These are phyloP conservation scores for Myrmaecium sp. DNA, from an alignment of 2,329 filamentous ascomycete species.

Conservation along the genomic window DNA sequence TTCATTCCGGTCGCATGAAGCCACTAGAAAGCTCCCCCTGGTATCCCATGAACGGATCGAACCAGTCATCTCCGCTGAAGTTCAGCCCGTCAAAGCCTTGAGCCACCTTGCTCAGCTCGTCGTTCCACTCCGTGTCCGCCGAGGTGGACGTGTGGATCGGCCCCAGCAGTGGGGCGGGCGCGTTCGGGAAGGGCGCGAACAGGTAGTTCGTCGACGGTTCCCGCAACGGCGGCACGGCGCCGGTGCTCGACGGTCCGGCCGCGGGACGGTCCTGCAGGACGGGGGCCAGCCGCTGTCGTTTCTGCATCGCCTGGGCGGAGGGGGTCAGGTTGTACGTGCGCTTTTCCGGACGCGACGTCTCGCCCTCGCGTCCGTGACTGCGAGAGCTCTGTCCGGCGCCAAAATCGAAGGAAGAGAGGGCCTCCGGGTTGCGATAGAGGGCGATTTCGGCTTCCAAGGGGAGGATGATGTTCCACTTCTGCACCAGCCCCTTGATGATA, in stretches of 20 bases:
- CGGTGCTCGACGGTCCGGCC: background rate
- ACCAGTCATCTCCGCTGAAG: conserved; percentile 9
- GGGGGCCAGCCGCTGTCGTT: background rate
- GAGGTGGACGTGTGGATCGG: conserved; percentile 8
- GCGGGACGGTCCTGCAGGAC: background rate
- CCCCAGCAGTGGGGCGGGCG: conserved; percentile 9
- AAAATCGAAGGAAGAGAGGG: conserved; percentile 3
- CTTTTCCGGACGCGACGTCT: conserved; percentile 4
- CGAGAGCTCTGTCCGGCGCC: background rate
- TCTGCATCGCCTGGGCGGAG: conserved; percentile 1
- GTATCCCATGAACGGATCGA: conserved; percentile 11
- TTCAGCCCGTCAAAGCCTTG: conserved; percentile 9
- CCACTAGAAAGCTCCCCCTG: no score
- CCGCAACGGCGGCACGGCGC: conserved; percentile 1
- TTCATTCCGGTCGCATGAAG: no score
- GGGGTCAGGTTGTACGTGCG: conserved; percentile 4
- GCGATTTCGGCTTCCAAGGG: conserved; percentile 9
- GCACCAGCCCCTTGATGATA: conserved; percentile 8
- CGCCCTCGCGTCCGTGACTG: no score
- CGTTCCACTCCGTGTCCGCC: conserved; percentile 5
- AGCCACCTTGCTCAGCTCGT: conserved; percentile 5
- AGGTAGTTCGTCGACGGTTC: conserved; percentile 7
- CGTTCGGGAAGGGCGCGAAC: conserved; percentile 9
- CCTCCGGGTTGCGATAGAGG: conserved; percentile 6
- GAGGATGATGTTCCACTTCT: conserved; percentile 10